Conservation (phyloP, 2,329 filamentous ascomycete genomes). For the Penicillium expansum region DNA sequence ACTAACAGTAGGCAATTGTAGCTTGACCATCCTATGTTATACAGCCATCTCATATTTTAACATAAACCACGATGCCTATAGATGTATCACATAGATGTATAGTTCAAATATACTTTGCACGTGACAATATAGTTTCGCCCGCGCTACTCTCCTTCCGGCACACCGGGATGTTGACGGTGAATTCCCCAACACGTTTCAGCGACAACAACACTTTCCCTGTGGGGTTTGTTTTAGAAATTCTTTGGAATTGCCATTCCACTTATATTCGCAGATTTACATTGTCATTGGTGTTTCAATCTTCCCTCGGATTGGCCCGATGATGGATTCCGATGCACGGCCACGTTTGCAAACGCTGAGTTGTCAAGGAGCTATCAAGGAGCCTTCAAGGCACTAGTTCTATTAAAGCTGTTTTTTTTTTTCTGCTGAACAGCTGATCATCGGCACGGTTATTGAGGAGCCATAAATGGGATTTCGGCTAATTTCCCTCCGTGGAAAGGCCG, state of each 20-base stretch:
- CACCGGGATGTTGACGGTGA: constrained; percentile 8
- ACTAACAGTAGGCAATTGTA: too few relatives aligned
- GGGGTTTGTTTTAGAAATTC: not conserved
- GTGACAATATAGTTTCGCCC: constrained; percentile 4
- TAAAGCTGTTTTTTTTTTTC: not conserved
- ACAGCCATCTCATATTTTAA: not conserved
- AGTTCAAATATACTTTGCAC: not conserved
- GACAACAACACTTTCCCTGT: not conserved
- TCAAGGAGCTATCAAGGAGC: not conserved
- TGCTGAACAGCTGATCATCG: constrained; percentile 2
- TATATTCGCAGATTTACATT: not conserved
- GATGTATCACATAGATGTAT: not conserved
- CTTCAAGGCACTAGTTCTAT: not conserved
- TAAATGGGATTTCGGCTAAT: constrained; percentile 5
- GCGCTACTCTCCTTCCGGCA: constrained; percentile 13
- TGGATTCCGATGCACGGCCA: not conserved
- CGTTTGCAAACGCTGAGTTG: not conserved
- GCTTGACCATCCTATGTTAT: not conserved
- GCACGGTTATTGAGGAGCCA: constrained; percentile 6
- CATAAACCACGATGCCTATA: not conserved
- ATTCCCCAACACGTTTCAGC: constrained; percentile 8
- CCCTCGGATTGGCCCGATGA: constrained; percentile 1
- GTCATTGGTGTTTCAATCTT: not conserved
- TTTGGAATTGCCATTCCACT: not conserved
- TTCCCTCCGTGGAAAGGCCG: not conserved